Evolutionary conservation across 768 basidiomycete genomes (phyloP).

Genomic region (Leucosporidium creatinivorum): DNA sequence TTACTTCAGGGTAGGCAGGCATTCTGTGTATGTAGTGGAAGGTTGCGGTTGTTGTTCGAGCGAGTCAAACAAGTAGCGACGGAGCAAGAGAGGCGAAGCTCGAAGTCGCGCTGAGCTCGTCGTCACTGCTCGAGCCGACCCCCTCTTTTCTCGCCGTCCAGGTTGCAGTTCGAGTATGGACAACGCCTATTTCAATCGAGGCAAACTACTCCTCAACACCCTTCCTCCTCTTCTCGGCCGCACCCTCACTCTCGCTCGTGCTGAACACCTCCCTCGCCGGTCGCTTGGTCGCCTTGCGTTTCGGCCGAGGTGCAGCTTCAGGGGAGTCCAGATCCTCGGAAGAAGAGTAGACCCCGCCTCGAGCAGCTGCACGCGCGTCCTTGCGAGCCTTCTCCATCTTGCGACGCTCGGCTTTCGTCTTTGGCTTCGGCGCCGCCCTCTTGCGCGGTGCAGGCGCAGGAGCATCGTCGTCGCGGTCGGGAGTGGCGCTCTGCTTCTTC

Average conservation of each 20-base stretch:
- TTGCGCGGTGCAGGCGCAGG: neutral
- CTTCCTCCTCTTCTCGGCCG: conserved; percentile 7
- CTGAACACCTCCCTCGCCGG: conserved; percentile 1
- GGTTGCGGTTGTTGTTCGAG: too few relatives aligned
- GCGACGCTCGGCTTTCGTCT: conserved; percentile 11
- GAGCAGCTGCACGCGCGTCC: conserved; percentile 14
- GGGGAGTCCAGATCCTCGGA: conserved; percentile 15
- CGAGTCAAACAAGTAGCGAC: too few relatives aligned
- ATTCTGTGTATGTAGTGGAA: too few relatives aligned
- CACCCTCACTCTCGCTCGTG: neutral
- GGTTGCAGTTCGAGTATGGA: too few relatives aligned
- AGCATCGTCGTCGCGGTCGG: neutral
- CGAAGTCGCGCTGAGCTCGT: too few relatives aligned
- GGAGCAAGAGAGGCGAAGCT: too few relatives aligned
- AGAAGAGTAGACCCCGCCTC: conserved; percentile 15
- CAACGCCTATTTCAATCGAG: too few relatives aligned
- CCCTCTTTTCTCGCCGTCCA: too few relatives aligned
- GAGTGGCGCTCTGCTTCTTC: neutral
- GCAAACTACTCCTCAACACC: neutral
- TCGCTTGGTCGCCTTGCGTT: conserved; percentile 1
- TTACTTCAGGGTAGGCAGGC: too few relatives aligned
- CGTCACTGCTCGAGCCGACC: too few relatives aligned
- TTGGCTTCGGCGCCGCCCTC: neutral
- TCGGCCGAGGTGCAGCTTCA: neutral
- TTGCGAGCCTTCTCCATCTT: neutral